Conservation (phyloP, 176 grass and related monocot genomes). For the Saccharum officinarum region DNA sequence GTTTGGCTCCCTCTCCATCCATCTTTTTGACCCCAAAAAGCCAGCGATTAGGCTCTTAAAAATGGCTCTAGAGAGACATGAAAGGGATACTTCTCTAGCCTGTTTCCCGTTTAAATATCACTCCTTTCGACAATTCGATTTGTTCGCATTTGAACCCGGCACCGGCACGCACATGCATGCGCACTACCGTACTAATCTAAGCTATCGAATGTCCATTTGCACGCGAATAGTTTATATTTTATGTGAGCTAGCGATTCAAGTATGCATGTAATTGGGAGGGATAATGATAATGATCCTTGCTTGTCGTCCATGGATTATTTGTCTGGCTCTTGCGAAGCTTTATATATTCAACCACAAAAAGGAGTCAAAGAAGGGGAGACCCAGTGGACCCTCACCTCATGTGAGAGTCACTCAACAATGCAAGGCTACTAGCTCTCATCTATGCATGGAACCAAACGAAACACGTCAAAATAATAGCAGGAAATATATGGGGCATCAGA, state of each 20-base stretch:
- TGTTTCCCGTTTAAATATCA: constrained; percentile 44
- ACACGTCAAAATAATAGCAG: constrained; percentile 14
- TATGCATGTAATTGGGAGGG: constrained; percentile 22
- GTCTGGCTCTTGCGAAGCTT: constrained; percentile 40
- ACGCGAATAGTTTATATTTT: background rate
- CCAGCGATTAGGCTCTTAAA: constrained; percentile 46
- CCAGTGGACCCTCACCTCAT: constrained; percentile 59
- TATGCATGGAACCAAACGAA: constrained; percentile 43
- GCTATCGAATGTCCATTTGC: constrained; percentile 39
- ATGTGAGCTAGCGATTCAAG: background rate
- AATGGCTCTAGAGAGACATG: constrained; percentile 65
- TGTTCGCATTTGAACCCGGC: constrained; percentile 55
- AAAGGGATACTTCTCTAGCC: constrained; percentile 56
- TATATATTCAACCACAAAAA: constrained; percentile 46
- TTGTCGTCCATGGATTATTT: constrained; percentile 44
- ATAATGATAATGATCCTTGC: constrained; percentile 59
- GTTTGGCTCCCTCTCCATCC: constrained; percentile 26
- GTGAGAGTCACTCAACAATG: constrained; percentile 67
- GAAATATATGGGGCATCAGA: constrained; percentile 43
- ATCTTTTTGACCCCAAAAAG: constrained; percentile 48
- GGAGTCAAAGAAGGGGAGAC: constrained; percentile 68
- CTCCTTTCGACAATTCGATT: constrained; percentile 55
- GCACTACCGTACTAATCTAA: constrained; percentile 38
- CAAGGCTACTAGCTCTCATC: background rate
- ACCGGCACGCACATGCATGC: constrained; percentile 54